These are phyloP conservation scores for Liriodendron chinense DNA, from an alignment of 164 flowering plant genomes.

Conservation along the genomic window DNA sequence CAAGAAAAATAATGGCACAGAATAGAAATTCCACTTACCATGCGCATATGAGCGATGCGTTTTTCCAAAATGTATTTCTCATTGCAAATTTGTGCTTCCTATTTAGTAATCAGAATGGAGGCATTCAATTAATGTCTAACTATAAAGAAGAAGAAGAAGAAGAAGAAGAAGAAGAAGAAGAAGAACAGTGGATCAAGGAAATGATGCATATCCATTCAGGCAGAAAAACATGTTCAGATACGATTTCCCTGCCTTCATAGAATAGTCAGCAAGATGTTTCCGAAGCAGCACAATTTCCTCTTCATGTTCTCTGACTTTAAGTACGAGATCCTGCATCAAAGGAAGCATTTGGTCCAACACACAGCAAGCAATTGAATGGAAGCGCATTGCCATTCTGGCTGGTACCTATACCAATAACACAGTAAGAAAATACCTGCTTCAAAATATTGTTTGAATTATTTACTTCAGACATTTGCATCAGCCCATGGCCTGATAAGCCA, in stretches of 20 bases:
- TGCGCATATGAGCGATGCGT: slow-evolving; percentile 92
- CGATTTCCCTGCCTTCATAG: slow-evolving; percentile 45
- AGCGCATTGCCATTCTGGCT: neutral
- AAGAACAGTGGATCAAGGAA: slow-evolving; percentile 8
- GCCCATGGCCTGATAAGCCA: slow-evolving; percentile 49
- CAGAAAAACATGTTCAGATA: neutral
- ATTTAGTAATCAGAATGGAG: slow-evolving; percentile 5
- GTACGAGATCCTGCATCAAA: slow-evolving; percentile 48
- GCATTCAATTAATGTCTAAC: neutral
- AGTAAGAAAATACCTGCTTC: slow-evolving; percentile 60
- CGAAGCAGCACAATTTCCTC: slow-evolving; percentile 76
- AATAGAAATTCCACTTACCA: slow-evolving; percentile 43
- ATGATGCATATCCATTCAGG: slow-evolving; percentile 1
- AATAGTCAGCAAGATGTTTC: slow-evolving; percentile 75
- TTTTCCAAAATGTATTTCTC: slow-evolving; percentile 89
- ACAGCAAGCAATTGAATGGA: neutral
- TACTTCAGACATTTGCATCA: slow-evolving; percentile 54
- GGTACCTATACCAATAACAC: neutral
- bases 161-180: neutral
- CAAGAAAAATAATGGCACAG: neutral
- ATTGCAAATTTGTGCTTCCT: slow-evolving; percentile 88
- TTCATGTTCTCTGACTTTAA: slow-evolving; percentile 69
- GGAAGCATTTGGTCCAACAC: neutral
- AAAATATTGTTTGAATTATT: slow-evolving; percentile 37
- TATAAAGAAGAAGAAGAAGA: neutral